A percentile compares a stretch with the other conserved stretches of the same genome.
These are phyloP conservation scores for Teunomyces atbi DNA, from an alignment of 805 yeast genomes.

Conservation along the genomic window DNA sequence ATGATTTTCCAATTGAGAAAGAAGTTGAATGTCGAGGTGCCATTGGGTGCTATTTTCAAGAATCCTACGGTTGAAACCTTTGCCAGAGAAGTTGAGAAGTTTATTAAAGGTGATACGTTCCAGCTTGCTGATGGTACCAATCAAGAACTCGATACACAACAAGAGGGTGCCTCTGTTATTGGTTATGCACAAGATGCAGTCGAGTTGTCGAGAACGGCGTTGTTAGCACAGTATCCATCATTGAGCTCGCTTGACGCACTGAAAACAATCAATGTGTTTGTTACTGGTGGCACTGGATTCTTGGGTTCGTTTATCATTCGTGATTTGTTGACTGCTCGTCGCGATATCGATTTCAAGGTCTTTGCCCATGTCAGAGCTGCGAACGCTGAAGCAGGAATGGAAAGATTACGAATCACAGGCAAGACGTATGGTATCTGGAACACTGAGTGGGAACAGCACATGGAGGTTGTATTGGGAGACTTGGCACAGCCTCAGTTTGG, in stretches of 20 bases:
- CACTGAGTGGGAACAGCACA: constrained; percentile 51
- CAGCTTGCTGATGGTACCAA: constrained; percentile 34
- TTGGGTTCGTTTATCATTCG: constrained; percentile 85
- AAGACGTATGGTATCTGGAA: constrained; percentile 81
- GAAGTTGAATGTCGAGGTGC: constrained; percentile 73
- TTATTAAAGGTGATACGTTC: constrained; percentile 50
- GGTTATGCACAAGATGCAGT: constrained; percentile 74
- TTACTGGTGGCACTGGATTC: constrained; percentile 97
- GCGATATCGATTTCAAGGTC: constrained; percentile 51
- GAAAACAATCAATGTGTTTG: constrained; percentile 58
- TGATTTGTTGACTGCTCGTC: constrained; percentile 63
- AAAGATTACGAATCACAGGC: constrained; percentile 74
- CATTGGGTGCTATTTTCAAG: constrained; percentile 86
- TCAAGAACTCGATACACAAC: constrained; percentile 24
- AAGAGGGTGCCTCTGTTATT: constrained; percentile 29
- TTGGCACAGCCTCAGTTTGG: constrained; percentile 76
- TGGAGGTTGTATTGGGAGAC: constrained; percentile 81
- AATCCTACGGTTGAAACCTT: constrained; percentile 81
- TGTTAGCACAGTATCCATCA: constrained; percentile 46
- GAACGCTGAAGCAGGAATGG: constrained; percentile 63
- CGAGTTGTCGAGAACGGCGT: constrained; percentile 39
- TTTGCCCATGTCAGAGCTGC: constrained; percentile 91
- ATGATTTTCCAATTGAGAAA: constrained; percentile 93
- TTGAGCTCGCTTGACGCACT: constrained; percentile 35
- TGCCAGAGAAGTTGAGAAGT: constrained; percentile 66